Conservation (phyloP, 192 early-diverging fungal genomes). For the Geranomyces michiganensis region DNA sequence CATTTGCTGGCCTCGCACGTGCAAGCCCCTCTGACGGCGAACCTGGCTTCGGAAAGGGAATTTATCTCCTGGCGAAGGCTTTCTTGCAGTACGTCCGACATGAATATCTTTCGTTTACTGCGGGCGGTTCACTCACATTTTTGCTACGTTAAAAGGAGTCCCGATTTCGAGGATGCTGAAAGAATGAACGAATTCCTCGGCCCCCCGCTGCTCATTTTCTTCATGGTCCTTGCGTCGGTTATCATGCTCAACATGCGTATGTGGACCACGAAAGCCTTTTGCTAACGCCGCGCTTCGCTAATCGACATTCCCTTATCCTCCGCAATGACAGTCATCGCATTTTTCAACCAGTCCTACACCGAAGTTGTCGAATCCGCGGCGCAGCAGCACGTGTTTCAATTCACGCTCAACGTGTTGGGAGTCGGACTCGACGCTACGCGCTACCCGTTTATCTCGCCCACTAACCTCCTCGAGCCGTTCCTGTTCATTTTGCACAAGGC, state of each 20-base stretch:
- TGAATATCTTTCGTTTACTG: background rate
- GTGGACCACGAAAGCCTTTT: background rate
- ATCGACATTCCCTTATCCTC: background rate
- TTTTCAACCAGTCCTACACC: slow-evolving; percentile 33
- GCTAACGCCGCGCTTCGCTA: background rate
- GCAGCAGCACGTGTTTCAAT: slow-evolving; percentile 33
- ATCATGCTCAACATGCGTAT: slow-evolving; percentile 39
- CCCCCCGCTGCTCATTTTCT: slow-evolving; percentile 29
- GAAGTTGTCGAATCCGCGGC: slow-evolving; percentile 24
- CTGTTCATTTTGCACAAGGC: slow-evolving; percentile 1
- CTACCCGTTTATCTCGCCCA: slow-evolving; percentile 33
- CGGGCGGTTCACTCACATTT: background rate
- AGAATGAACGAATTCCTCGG: slow-evolving; percentile 26
- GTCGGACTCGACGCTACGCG: slow-evolving; percentile 42
- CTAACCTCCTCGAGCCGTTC: slow-evolving; percentile 24
- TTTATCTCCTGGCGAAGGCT: slow-evolving; percentile 24
- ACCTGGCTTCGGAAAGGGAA: slow-evolving; percentile 18
- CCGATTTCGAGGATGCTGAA: slow-evolving; percentile 29
- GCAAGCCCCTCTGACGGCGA: slow-evolving; percentile 13
- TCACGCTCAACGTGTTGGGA: slow-evolving; percentile 33
- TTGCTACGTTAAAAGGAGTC: background rate
- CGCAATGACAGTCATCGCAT: slow-evolving; percentile 24
- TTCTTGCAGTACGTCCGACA: slow-evolving; percentile 26
- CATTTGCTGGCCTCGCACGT: slow-evolving; percentile 29
- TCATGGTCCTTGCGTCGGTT: slow-evolving; percentile 23